Percentiles rank a stretch among this genome's conserved stretches.
phyloP scores from a whole-genome alignment of 225 moss, liverwort and hornwort species.

The Marchantia paleacea region DNA sequence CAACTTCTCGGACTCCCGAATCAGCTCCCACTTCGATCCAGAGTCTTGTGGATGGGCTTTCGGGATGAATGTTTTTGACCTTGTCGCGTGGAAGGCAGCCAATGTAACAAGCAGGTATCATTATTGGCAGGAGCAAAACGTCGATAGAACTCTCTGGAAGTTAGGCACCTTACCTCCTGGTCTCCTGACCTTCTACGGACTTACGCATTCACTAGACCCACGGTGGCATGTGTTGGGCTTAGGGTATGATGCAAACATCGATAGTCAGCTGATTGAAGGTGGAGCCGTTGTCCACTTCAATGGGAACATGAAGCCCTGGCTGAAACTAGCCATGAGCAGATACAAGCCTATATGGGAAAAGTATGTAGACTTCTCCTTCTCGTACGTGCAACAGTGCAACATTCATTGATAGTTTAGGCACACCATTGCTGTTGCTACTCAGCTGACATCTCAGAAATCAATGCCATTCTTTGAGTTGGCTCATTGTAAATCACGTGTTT shows the following conservation, averaged over 20 bases:
- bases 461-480: conserved; percentile 24
- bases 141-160: conserved; percentile 59
- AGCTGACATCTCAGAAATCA: neutral
- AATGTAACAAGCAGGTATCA: conserved; percentile 63
- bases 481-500: conserved; percentile 32
- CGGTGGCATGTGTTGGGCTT: conserved; percentile 63
- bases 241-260: conserved; percentile 59
- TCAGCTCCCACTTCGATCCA: conserved; percentile 51
- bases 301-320: conserved; percentile 71
- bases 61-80: conserved; percentile 70
- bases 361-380: conserved; percentile 49
- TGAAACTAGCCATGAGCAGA: conserved; percentile 61
- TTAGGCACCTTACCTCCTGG: conserved; percentile 67
- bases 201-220: conserved; percentile 48
- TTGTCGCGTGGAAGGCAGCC: conserved; percentile 55
- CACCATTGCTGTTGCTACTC: neutral
- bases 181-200: conserved; percentile 59
- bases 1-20: conserved; percentile 61
- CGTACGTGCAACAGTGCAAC: conserved; percentile 56
- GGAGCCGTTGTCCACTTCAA: conserved; percentile 62
- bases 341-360: conserved; percentile 60
- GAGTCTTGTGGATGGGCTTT: conserved; percentile 90
- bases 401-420: conserved; percentile 23
- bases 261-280: conserved; percentile 41
- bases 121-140: conserved; percentile 77